Percentiles rank a stretch among this genome's conserved stretches.
Evolutionary conservation across 192 early-diverging fungal species (phyloP).

Genomic region (Spinellus fusiger): DNA sequence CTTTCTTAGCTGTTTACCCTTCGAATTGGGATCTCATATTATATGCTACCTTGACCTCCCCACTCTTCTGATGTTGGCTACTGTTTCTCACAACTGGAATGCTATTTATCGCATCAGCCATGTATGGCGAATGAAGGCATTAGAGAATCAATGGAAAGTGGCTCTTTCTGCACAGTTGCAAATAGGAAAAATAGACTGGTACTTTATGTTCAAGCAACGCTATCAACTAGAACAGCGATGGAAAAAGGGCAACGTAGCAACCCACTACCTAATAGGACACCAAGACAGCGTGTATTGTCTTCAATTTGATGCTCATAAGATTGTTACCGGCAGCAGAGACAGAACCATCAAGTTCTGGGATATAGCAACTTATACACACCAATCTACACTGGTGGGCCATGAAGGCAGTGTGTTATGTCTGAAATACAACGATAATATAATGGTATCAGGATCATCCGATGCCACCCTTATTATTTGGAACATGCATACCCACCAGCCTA

Average conservation of each 20-base stretch:
- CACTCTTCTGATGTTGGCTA: slow-evolving; percentile 52
- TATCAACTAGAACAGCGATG: slow-evolving; percentile 60
- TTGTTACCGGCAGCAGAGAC: slow-evolving; percentile 79
- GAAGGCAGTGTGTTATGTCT: slow-evolving; percentile 73
- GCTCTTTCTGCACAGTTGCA: not conserved
- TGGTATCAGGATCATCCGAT: slow-evolving; percentile 90
- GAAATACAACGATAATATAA: slow-evolving; percentile 73
- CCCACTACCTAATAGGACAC: slow-evolving; percentile 69
- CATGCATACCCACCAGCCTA: slow-evolving; percentile 39
- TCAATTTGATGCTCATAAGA: slow-evolving; percentile 75
- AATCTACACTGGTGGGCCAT: slow-evolving; percentile 65
- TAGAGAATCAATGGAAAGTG: slow-evolving; percentile 50
- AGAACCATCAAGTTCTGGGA: slow-evolving; percentile 85
- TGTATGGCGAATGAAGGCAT: slow-evolving; percentile 65
- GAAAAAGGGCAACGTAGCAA: slow-evolving; percentile 35
- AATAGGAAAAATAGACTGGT: slow-evolving; percentile 52
- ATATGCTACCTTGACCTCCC: slow-evolving; percentile 56
- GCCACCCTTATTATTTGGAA: slow-evolving; percentile 85
- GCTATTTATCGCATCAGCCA: slow-evolving; percentile 61
- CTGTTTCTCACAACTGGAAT: slow-evolving; percentile 65
- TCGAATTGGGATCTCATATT: slow-evolving; percentile 67
- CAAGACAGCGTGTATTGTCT: slow-evolving; percentile 88
- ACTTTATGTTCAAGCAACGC: slow-evolving; percentile 66
- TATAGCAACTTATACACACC: slow-evolving; percentile 50
- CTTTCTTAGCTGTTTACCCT: slow-evolving; percentile 59